Conservation (phyloP, 768 basidiomycete genomes). For the Xerocomus potaroensis region DNA sequence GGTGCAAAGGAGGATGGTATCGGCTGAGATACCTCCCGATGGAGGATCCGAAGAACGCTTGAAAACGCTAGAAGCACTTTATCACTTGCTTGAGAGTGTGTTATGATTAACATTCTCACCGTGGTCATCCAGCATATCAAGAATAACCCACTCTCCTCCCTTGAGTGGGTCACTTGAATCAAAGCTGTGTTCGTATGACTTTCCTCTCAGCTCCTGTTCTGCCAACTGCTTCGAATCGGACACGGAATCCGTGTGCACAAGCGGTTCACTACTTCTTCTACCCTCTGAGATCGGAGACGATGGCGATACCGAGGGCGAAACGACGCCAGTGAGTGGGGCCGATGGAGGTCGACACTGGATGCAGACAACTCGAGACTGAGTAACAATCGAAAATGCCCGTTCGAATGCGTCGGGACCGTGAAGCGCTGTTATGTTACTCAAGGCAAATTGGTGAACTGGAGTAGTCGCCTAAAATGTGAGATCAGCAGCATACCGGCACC, state of each 20-base stretch:
- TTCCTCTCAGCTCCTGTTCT: slow-evolving; percentile 2
- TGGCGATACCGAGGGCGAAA: slow-evolving; percentile 21
- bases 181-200: neutral
- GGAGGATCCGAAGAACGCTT: slow-evolving; percentile 50
- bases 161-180: slow-evolving; percentile 8
- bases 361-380: slow-evolving; percentile 35
- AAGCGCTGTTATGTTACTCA: slow-evolving; percentile 40
- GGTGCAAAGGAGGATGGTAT: slow-evolving; percentile 42
- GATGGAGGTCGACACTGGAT: slow-evolving; percentile 33
- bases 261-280: slow-evolving; percentile 3
- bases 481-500: slow-evolving; percentile 1
- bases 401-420: slow-evolving; percentile 43
- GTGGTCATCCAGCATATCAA: slow-evolving; percentile 48
- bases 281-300: slow-evolving; percentile 24
- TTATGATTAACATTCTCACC: slow-evolving; percentile 28
- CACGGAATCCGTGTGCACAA: neutral
- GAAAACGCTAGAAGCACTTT: slow-evolving; percentile 36
- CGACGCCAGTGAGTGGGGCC: neutral
- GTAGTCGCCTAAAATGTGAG: slow-evolving; percentile 32
- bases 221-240: slow-evolving; percentile 2
- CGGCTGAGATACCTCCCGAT: slow-evolving; percentile 36
- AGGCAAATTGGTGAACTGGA: slow-evolving; percentile 37
- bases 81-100: neutral
- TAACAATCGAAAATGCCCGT: slow-evolving; percentile 19
- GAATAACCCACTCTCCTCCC: slow-evolving; percentile 44